A percentile compares a stretch with the other conserved stretches of the same genome.
Conservation (phyloP, 257 asterid species). For the Oldenlandia corymbosa region DNA sequence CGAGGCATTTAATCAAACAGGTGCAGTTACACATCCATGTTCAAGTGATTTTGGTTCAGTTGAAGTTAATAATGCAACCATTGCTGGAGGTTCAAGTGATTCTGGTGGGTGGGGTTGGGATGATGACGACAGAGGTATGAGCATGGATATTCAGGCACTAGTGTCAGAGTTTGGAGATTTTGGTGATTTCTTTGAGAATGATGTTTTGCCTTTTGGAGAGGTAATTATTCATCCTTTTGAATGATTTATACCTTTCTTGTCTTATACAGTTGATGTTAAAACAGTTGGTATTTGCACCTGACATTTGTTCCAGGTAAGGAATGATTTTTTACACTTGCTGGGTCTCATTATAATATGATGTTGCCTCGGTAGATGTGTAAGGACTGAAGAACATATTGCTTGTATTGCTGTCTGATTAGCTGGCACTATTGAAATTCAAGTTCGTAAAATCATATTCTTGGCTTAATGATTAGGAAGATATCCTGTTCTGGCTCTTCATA, state of each 20-base stretch:
- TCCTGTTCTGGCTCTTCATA: neutral
- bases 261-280: neutral
- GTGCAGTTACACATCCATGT: constrained; percentile 69
- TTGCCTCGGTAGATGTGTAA: neutral
- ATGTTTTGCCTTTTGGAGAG: constrained; percentile 89
- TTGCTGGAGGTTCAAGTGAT: constrained; percentile 52
- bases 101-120: constrained; percentile 85
- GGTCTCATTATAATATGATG: neutral
- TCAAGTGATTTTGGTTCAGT: constrained; percentile 62
- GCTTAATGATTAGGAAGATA: neutral
- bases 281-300: neutral
- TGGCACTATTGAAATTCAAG: neutral
- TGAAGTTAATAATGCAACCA: constrained; percentile 54
- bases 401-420: neutral
- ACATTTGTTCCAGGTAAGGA: neutral
- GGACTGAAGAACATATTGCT: neutral
- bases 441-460: neutral
- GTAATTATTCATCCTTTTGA: constrained; percentile 33
- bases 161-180: constrained; percentile 95
- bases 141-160: constrained; percentile 85
- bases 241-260: neutral
- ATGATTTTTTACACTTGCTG: neutral
- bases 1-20: constrained; percentile 72
- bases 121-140: constrained; percentile 74
- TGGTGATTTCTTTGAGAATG: constrained; percentile 93